phyloP scores from a whole-genome alignment of 805 yeast species.

The Metschnikowia lachancei region DNA sequence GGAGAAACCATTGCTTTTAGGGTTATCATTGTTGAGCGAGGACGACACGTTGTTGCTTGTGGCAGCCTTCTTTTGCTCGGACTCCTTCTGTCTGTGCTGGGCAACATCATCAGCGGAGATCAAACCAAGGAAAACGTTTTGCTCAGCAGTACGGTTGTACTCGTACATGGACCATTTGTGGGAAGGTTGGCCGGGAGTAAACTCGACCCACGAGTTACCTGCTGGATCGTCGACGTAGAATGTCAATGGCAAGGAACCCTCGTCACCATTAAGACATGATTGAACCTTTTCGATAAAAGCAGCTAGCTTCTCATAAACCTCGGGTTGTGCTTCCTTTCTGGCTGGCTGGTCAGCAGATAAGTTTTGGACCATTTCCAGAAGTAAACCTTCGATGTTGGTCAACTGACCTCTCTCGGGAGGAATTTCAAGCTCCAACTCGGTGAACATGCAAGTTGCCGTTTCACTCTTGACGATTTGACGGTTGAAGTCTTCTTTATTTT shows the following conservation, averaged over 20 bases:
- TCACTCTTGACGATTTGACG: constrained; percentile 93
- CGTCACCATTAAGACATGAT: constrained; percentile 61
- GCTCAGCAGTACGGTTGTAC: constrained; percentile 82
- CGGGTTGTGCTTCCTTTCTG: constrained; percentile 74
- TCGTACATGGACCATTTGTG: constrained; percentile 88
- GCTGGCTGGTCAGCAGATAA: constrained; percentile 76
- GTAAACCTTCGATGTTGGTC: constrained; percentile 87
- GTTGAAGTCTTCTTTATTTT: constrained; percentile 67
- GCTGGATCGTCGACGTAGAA: constrained; percentile 87
- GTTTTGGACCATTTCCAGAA: constrained; percentile 80
- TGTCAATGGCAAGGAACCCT: constrained; percentile 70
- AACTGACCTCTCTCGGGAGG: constrained; percentile 94
- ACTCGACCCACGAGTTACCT: constrained; percentile 96
- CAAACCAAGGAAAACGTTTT: constrained; percentile 80
- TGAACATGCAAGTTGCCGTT: constrained; percentile 72
- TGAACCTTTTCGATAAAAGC: constrained; percentile 61
- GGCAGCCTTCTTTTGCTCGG: constrained; percentile 42
- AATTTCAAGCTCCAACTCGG: constrained; percentile 86
- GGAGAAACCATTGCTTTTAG: constrained; percentile 54
- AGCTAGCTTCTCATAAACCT: constrained; percentile 69
- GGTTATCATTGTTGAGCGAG: constrained; percentile 22
- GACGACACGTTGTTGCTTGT: constrained; percentile 36
- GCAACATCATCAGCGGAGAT: constrained; percentile 66
- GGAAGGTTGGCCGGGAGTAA: constrained; percentile 77
- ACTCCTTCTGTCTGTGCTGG: constrained; percentile 45